Evolutionary conservation across 192 early-diverging fungal species (phyloP).

Genomic region (Chytriomyces confervae): DNA sequence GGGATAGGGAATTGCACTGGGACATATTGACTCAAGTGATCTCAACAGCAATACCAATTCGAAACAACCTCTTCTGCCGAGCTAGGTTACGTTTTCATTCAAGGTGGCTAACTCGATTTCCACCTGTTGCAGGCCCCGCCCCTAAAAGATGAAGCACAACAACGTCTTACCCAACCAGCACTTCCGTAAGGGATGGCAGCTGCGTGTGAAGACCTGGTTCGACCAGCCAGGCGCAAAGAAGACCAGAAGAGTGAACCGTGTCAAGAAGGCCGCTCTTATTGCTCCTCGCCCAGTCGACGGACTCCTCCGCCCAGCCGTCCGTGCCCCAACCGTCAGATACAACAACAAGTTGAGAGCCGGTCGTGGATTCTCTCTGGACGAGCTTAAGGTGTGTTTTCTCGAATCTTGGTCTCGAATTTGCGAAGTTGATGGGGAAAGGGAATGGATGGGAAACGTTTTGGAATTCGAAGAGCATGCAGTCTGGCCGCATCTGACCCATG

Average conservation of each 20-base stretch:
- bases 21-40: too few relatives aligned
- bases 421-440: too few relatives aligned
- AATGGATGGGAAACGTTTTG: not conserved
- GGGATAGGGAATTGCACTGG: too few relatives aligned
- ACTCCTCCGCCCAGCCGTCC: constrained; percentile 93
- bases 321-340: constrained; percentile 96
- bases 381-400: constrained; percentile 80
- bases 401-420: too few relatives aligned
- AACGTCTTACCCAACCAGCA: constrained; percentile 92
- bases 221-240: constrained; percentile 96
- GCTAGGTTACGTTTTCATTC: too few relatives aligned
- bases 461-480: not conserved
- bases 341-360: constrained; percentile 96
- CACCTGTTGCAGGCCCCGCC: too few relatives aligned
- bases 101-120: too few relatives aligned
- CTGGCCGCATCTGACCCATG: not conserved
- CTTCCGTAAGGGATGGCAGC: constrained; percentile 98
- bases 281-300: constrained; percentile 97
- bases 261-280: constrained; percentile 94
- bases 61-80: too few relatives aligned
- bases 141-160: constrained; percentile 82
- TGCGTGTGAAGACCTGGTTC: constrained; percentile 97
- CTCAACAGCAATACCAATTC: too few relatives aligned
- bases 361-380: constrained; percentile 97
- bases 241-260: constrained; percentile 81